These are phyloP conservation scores for Allium cepa DNA, from an alignment of 106 monocot species.

Conservation along the genomic window DNA sequence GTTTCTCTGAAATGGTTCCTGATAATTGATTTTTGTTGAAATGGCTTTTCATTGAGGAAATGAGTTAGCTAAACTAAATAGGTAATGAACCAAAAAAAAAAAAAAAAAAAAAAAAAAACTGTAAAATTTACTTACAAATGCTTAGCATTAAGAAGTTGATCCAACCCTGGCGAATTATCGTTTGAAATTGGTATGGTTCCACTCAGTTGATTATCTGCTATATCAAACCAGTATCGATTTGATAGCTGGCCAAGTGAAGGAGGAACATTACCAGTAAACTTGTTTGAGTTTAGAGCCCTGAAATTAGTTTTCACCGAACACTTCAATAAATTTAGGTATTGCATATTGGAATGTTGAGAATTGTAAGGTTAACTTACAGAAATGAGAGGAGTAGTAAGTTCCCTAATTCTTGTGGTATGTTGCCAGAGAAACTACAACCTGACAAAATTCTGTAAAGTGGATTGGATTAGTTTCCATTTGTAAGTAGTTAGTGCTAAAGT, in stretches of 20 bases:
- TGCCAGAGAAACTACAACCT: constrained; percentile 21
- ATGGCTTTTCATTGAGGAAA: constrained; percentile 44
- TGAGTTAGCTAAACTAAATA: not conserved
- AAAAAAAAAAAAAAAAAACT: not conserved
- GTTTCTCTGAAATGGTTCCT: constrained; percentile 38
- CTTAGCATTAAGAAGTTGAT: constrained; percentile 41
- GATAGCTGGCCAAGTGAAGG: constrained; percentile 40
- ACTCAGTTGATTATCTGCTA: constrained; percentile 45
- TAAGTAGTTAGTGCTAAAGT: too few species aligned
- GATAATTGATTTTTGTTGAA: constrained; percentile 81
- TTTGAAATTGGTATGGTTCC: constrained; percentile 49
- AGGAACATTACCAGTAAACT: constrained; percentile 51
- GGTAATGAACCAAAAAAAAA: not conserved
- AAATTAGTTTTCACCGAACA: not conserved
- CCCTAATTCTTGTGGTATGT: constrained; percentile 21
- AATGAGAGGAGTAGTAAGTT: constrained; percentile 14
- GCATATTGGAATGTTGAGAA: not conserved
- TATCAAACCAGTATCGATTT: constrained; percentile 20
- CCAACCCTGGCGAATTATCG: constrained; percentile 32
- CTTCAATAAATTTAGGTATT: not conserved
- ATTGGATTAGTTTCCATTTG: not conserved
- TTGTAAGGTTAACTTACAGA: constrained; percentile 9
- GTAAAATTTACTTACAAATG: constrained; percentile 48
- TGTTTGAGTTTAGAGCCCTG: constrained; percentile 62
- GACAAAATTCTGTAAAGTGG: constrained; percentile 12